phyloP scores from a whole-genome alignment of 352 stramenopile genomes.

The Globisporangium barbulae region DNA sequence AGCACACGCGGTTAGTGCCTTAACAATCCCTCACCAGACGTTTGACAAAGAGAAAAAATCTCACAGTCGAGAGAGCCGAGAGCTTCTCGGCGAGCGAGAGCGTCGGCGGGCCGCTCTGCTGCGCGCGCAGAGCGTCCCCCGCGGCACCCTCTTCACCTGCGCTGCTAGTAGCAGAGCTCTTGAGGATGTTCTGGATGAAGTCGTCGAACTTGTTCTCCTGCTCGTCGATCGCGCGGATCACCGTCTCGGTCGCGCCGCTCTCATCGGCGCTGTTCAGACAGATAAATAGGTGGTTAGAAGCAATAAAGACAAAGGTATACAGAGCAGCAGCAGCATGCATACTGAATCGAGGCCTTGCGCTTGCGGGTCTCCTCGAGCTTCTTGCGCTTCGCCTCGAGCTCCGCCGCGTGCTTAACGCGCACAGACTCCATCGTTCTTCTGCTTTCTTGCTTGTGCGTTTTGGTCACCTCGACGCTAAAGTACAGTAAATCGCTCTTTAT shows the following conservation, averaged over 20 bases:
- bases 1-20: too few relatives aligned
- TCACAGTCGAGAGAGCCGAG: constrained; percentile 65
- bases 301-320: not conserved
- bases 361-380: constrained; percentile 90
- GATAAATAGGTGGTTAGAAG: not conserved
- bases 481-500: not conserved
- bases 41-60: not conserved
- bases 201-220: constrained; percentile 76
- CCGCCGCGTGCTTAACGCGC: constrained; percentile 78
- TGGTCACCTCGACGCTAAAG: constrained; percentile 1
- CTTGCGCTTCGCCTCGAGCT: constrained; percentile 86
- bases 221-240: constrained; percentile 60
- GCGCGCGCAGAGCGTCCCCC: not conserved
- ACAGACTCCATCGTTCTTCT: constrained; percentile 51
- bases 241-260: constrained; percentile 35
- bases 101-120: constrained; percentile 14
- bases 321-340: not conserved
- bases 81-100: constrained; percentile 79
- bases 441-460: not conserved
- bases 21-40: not conserved
- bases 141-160: constrained; percentile 19
- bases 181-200: constrained; percentile 86
- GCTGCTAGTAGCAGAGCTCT: constrained; percentile 31
- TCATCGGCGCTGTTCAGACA: constrained; percentile 38
- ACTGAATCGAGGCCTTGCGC: constrained; percentile 77